Evolutionary conservation across 169 alveolate genomes (phyloP).

Genomic region (Cryptosporidium muris): DNA sequence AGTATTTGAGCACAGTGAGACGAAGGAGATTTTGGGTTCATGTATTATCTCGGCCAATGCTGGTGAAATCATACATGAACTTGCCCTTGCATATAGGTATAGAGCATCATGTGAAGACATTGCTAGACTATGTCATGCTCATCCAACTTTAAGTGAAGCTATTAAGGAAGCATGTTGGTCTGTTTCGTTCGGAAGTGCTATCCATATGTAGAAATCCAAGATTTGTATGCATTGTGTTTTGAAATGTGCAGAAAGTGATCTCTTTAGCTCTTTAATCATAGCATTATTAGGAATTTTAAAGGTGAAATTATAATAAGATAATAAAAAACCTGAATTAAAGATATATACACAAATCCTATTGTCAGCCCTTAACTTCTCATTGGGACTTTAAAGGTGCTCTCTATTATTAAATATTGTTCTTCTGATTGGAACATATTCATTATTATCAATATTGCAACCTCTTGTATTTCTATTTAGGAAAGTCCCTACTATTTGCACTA

Average conservation of each 20-base stretch:
- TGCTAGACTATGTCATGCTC: conserved; percentile 96
- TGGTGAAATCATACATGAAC: conserved; percentile 95
- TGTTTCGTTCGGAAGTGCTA: conserved; percentile 89
- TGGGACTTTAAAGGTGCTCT: too few species aligned
- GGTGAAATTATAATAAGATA: too few species aligned
- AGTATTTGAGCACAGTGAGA: conserved; percentile 85
- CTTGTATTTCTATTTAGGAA: background rate
- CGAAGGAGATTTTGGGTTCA: conserved; percentile 95
- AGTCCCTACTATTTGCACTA: conserved; percentile 54
- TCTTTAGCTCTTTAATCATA: conserved; percentile 37
- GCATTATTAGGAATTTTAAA: background rate
- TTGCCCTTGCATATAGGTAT: conserved; percentile 91
- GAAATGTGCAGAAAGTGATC: conserved; percentile 63
- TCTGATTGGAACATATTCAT: too few species aligned
- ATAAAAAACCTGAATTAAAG: too few species aligned
- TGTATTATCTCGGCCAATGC: conserved; percentile 97
- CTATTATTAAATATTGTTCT: too few species aligned
- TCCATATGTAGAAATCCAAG: conserved; percentile 82
- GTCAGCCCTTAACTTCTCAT: too few species aligned
- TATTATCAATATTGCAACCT: too few species aligned
- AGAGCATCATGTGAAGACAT: conserved; percentile 95
- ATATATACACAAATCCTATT: too few species aligned
- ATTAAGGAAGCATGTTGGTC: conserved; percentile 94
- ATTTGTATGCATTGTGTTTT: conserved; percentile 68
- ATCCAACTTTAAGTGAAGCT: conserved; percentile 98